phyloP scores from a whole-genome alignment of 257 asterid genomes.

The Primulina tabacum region DNA sequence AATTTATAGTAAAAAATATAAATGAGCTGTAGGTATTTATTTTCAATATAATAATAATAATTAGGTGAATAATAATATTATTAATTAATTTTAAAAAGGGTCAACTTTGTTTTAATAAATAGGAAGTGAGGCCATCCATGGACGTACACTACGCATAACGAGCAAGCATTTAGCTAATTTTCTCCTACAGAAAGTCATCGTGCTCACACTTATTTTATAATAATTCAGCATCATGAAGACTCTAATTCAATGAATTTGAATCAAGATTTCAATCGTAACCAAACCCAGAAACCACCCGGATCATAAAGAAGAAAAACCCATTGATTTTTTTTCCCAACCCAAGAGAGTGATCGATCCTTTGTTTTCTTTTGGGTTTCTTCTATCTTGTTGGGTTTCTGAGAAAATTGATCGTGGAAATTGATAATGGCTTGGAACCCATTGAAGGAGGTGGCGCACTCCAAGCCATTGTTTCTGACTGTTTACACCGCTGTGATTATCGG shows the following conservation, averaged over 20 bases:
- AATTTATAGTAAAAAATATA: too few species aligned
- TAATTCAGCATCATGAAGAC: too few species aligned
- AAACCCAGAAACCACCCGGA: not conserved
- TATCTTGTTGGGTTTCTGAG: not conserved
- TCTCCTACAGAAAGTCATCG: not conserved
- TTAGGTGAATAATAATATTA: not conserved
- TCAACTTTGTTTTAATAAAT: not conserved
- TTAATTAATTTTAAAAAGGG: not conserved
- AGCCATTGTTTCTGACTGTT: slow-evolving; percentile 83
- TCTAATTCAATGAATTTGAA: too few species aligned
- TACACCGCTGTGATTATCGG: slow-evolving; percentile 76
- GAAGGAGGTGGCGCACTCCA: slow-evolving; percentile 71
- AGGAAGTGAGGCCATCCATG: not conserved
- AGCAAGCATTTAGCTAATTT: not conserved
- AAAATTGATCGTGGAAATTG: slow-evolving; percentile 33
- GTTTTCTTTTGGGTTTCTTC: not conserved
- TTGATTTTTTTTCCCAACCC: too few species aligned
- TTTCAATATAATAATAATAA: too few species aligned
- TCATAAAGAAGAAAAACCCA: not conserved
- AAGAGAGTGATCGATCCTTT: not conserved
- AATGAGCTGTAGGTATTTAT: not conserved
- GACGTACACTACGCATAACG: not conserved
- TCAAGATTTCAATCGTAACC: not conserved
- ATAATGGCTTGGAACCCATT: slow-evolving; percentile 48
- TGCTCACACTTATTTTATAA: not conserved